These are phyloP conservation scores for Salix suchowensis DNA, from an alignment of 345 rosid species.

Conservation along the genomic window DNA sequence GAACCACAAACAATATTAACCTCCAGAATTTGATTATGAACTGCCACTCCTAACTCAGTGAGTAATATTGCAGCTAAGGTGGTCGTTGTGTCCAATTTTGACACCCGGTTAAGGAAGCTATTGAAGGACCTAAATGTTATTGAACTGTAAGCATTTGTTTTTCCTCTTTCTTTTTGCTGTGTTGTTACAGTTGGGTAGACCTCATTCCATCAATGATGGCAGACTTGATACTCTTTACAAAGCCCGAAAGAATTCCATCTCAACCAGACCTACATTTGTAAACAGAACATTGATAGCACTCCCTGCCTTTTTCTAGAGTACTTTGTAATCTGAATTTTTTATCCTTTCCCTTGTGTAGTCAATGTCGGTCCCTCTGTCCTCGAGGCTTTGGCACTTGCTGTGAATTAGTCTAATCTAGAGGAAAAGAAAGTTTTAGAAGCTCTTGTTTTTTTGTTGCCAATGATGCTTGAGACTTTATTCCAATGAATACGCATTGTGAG, in stretches of 20 bases:
- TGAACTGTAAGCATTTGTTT: constrained; percentile 55
- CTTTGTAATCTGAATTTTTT: not conserved
- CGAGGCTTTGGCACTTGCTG: not conserved
- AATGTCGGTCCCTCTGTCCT: not conserved
- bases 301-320: not conserved
- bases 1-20: not conserved
- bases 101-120: constrained; percentile 69
- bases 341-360: not conserved
- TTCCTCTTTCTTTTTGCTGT: not conserved
- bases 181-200: not conserved
- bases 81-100: constrained; percentile 90
- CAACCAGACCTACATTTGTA: not conserved
- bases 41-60: constrained; percentile 20
- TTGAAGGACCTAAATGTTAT: constrained; percentile 69
- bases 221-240: not conserved
- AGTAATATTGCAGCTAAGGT: constrained; percentile 57
- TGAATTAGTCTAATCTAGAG: not conserved
- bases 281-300: not conserved
- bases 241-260: not conserved
- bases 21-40: not conserved
- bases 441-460: not conserved
- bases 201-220: not conserved
- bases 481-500: not conserved
- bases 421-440: not conserved
- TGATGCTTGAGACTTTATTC: not conserved